Evolutionary conservation across 805 yeast species (phyloP).

Genomic region (Barnettozyma populi): DNA sequence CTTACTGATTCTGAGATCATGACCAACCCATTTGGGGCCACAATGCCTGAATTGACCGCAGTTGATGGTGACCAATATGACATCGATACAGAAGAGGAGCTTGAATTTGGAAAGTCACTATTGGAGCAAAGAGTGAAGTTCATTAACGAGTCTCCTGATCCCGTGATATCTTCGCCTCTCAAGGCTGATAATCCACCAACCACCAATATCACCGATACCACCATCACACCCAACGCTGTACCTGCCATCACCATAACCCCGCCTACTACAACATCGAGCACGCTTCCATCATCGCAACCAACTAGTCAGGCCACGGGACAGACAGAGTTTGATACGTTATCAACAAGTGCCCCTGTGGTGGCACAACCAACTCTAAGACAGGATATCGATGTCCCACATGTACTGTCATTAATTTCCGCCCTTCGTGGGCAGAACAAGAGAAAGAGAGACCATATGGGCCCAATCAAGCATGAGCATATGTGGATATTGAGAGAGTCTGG

Average conservation of each 20-base stretch:
- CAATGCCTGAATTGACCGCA: constrained; percentile 26
- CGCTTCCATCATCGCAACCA: not conserved
- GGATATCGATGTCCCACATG: constrained; percentile 23
- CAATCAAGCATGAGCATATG: constrained; percentile 15
- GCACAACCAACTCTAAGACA: constrained; percentile 14
- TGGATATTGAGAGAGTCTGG: constrained; percentile 10
- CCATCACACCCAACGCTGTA: not conserved
- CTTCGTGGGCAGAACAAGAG: constrained; percentile 9
- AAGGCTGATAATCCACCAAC: not conserved
- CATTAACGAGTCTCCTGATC: constrained; percentile 21
- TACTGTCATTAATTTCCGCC: constrained; percentile 12
- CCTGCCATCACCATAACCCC: constrained; percentile 2
- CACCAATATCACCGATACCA: not conserved
- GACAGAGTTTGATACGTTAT: not conserved
- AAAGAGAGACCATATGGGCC: constrained; percentile 16
- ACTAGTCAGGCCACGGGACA: not conserved
- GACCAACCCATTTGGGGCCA: constrained; percentile 56
- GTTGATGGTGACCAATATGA: constrained; percentile 27
- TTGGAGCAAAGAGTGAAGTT: constrained; percentile 32
- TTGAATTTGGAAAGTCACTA: constrained; percentile 38
- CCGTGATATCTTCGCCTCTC: not conserved
- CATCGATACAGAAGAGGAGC: constrained; percentile 39
- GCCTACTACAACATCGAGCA: not conserved
- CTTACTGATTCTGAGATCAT: constrained; percentile 45
- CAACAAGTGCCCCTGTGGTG: not conserved